Conservation (phyloP, 805 yeast genomes). For the Ogataea henricii region DNA sequence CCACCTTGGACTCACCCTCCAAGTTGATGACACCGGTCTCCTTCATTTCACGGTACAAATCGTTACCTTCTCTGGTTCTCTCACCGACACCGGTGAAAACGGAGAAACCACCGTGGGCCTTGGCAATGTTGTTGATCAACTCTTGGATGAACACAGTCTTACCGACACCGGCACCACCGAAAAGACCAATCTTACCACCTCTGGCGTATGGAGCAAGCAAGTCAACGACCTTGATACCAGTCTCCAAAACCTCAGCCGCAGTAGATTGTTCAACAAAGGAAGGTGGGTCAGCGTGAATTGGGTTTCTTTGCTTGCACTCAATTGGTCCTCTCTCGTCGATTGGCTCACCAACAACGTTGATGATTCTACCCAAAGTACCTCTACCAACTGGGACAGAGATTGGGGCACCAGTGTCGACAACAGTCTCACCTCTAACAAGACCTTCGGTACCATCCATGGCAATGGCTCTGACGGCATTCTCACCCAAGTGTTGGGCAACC, state of each 20-base stretch:
- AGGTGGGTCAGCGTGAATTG: conserved; percentile 99
- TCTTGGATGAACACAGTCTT: conserved; percentile 99
- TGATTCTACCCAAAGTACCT: conserved; percentile 97
- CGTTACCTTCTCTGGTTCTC: conserved; percentile 99
- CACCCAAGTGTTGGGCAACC: conserved; percentile 99
- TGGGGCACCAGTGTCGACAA: conserved; percentile 96
- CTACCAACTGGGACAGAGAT: conserved; percentile 99
- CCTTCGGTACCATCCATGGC: conserved; percentile 99
- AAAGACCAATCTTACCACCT: conserved; percentile 99
- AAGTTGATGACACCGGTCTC: conserved; percentile 99
- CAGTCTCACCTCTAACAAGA: conserved; percentile 95
- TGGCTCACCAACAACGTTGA: conserved; percentile 99
- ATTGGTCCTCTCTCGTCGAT: conserved; percentile 99
- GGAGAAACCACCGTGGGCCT: conserved; percentile 99
- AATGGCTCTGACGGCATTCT: conserved; percentile 99
- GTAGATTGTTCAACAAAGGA: conserved; percentile 96
- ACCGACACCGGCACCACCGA: conserved; percentile 99
- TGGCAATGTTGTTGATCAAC: conserved; percentile 98
- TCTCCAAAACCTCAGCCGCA: conserved; percentile 96
- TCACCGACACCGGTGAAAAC: conserved; percentile 99
- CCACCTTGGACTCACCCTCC: conserved; percentile 99
- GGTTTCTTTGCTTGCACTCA: conserved; percentile 87
- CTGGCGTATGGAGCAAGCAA: conserved; percentile 99
- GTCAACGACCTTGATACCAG: conserved; percentile 99
- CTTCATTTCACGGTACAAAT: conserved; percentile 99